phyloP scores from a whole-genome alignment of 140 eudicot genomes.

The Erigeron philadelphicus region DNA sequence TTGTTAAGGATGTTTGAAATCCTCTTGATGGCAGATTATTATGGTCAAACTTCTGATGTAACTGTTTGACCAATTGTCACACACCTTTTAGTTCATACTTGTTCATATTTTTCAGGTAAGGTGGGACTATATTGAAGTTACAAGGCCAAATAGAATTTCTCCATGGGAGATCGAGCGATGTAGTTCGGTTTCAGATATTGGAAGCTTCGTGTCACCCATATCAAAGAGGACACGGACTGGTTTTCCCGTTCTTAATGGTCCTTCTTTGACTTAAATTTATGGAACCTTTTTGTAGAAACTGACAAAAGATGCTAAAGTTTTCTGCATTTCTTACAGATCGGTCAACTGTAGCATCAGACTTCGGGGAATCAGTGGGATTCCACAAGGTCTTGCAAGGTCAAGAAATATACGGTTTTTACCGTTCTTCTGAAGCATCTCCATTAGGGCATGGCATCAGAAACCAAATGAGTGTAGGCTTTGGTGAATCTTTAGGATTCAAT shows the following conservation, averaged over 20 bases:
- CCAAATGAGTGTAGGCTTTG: constrained; percentile 35
- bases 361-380: constrained; percentile 63
- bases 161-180: constrained; percentile 91
- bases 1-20: too few relatives aligned
- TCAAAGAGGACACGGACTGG: constrained; percentile 59
- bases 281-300: neutral
- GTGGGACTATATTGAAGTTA: constrained; percentile 69
- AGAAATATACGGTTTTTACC: constrained; percentile 65
- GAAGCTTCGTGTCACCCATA: constrained; percentile 42
- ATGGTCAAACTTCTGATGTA: neutral
- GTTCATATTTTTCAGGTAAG: constrained; percentile 53
- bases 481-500: constrained; percentile 52
- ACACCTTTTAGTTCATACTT: neutral
- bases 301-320: neutral
- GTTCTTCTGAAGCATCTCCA: constrained; percentile 23
- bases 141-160: constrained; percentile 63
- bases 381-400: constrained; percentile 99
- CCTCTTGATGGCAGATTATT: neutral
- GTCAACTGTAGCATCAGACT: constrained; percentile 49
- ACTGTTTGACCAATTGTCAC: neutral
- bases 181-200: constrained; percentile 53
- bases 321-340: constrained; percentile 39
- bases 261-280: neutral
- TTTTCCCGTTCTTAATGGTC: constrained; percentile 54
- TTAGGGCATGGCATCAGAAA: constrained; percentile 24